Evolutionary conservation across 495 filamentous ascomycete species (phyloP).

Genomic region (Aspergillus campestris): DNA sequence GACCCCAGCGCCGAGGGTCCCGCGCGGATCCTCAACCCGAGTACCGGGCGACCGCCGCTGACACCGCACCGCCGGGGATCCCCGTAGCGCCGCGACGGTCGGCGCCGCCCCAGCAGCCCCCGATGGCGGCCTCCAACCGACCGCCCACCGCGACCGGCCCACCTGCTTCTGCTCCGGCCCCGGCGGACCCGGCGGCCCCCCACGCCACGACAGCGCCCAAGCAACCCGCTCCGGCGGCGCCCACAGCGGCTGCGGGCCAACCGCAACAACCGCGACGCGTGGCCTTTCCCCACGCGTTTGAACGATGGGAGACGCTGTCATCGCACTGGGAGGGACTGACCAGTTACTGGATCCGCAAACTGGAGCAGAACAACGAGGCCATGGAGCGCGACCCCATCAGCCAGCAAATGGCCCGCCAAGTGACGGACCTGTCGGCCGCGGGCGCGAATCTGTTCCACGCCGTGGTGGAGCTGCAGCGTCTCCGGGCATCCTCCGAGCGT

Average conservation of each 20-base stretch:
- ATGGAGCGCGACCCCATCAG: conserved; percentile 72
- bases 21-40: conserved; percentile 18
- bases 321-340: conserved; percentile 98
- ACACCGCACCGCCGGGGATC: background rate
- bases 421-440: conserved; percentile 90
- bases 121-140: background rate
- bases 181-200: too few species aligned
- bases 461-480: conserved; percentile 90
- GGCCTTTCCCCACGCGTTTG: conserved; percentile 90
- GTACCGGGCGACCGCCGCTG: conserved; percentile 1
- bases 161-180: conserved; percentile 16
- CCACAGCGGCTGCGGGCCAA: conserved; percentile 19
- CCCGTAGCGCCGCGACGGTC: background rate
- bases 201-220: background rate
- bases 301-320: conserved; percentile 92
- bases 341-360: conserved; percentile 88
- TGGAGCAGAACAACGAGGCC: conserved; percentile 83
- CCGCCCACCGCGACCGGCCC: background rate
- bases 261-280: conserved; percentile 27
- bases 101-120: too few species aligned
- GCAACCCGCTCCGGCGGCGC: conserved; percentile 29
- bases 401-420: conserved; percentile 83
- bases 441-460: conserved; percentile 97
- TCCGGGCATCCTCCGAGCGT: conserved; percentile 88
- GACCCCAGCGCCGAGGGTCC: conserved; percentile 33